Conservation (phyloP, 83 land plant species). For the Larix sibirica region DNA sequence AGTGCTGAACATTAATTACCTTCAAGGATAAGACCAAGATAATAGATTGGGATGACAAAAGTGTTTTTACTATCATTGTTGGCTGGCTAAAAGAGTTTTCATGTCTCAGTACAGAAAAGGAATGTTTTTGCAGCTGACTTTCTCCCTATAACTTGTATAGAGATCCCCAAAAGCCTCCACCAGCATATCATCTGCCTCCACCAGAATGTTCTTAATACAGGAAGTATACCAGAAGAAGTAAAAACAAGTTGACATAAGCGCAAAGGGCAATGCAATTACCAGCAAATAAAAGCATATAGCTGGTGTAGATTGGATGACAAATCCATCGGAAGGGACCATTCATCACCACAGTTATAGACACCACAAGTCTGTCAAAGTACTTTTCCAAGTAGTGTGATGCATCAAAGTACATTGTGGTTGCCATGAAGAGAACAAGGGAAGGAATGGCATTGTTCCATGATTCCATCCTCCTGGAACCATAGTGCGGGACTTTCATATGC, state of each 20-base stretch:
- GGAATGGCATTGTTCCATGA: slow-evolving; percentile 48
- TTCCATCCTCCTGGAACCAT: slow-evolving; percentile 66
- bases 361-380: slow-evolving; percentile 70
- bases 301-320: slow-evolving; percentile 85
- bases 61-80: too few relatives aligned
- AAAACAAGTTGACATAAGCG: slow-evolving; percentile 55
- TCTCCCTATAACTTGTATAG: slow-evolving; percentile 55
- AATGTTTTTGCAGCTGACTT: slow-evolving; percentile 56
- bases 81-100: too few relatives aligned
- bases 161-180: slow-evolving; percentile 54
- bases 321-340: slow-evolving; percentile 87
- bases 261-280: slow-evolving; percentile 55
- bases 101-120: slow-evolving; percentile 48
- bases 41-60: too few relatives aligned
- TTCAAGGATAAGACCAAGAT: too few relatives aligned
- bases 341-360: slow-evolving; percentile 69
- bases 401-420: slow-evolving; percentile 58
- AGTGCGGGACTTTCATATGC: slow-evolving; percentile 79
- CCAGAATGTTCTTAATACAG: slow-evolving; percentile 59
- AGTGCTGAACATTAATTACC: too few relatives aligned
- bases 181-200: slow-evolving; percentile 59
- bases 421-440: slow-evolving; percentile 43
- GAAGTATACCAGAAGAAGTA: slow-evolving; percentile 50
- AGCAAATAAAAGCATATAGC: slow-evolving; percentile 68
- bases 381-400: slow-evolving; percentile 66